phyloP scores from a whole-genome alignment of 2,329 filamentous ascomycete genomes.

The Ophiocordyceps sinensis region DNA sequence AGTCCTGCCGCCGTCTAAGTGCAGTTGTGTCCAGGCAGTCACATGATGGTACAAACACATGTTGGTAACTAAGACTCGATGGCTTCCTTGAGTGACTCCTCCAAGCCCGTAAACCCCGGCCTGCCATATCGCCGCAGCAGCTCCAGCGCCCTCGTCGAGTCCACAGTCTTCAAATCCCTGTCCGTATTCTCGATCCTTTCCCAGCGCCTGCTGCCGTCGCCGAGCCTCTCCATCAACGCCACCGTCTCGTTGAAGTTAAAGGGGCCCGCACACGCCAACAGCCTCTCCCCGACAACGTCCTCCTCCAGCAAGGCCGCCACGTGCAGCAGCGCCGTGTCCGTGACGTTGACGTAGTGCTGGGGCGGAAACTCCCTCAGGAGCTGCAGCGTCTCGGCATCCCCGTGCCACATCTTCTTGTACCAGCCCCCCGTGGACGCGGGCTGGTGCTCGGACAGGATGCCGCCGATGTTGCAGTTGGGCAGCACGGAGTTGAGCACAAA shows the following conservation, averaged over 20 bases:
- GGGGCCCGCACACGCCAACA: conserved; percentile 9
- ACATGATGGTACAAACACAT: too few species aligned
- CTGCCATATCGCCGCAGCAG: not conserved
- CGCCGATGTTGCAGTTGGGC: conserved; percentile 5
- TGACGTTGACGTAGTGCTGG: conserved; percentile 8
- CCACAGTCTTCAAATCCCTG: not conserved
- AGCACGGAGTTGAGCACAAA: conserved; percentile 13
- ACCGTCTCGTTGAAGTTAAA: conserved; percentile 7
- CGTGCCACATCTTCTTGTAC: conserved; percentile 1
- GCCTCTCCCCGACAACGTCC: conserved; percentile 8
- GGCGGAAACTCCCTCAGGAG: not conserved
- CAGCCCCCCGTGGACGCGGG: not conserved
- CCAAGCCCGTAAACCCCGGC: not conserved
- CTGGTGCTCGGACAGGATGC: not conserved
- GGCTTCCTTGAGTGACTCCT: not conserved
- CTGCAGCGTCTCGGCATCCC: not conserved
- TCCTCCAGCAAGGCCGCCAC: conserved; percentile 10
- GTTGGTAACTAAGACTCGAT: not conserved
- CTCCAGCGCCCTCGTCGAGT: not conserved
- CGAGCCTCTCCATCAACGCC: not conserved
- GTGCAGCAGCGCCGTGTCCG: conserved; percentile 12
- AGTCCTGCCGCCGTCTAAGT: not conserved
- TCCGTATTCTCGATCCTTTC: not conserved
- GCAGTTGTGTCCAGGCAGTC: too few species aligned
- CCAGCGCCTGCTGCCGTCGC: not conserved